Base-by-base conservation (phyloP, 495 filamentous ascomycete genomes). In the Daldinia vernicosa region DNA sequence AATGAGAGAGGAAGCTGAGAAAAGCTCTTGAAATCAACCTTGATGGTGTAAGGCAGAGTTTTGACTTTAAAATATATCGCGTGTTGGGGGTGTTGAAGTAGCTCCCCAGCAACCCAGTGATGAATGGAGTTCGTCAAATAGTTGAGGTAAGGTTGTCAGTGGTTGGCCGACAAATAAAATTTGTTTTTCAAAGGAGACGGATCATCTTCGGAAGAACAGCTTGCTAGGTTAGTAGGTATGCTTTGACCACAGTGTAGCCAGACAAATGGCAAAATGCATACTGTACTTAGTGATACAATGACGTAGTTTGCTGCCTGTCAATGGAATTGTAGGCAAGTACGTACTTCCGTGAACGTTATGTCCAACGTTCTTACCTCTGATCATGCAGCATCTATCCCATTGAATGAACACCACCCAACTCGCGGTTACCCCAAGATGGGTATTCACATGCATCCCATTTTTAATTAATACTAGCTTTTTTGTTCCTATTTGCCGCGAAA, bases 161-260 rank as follows among this genome's bases (percentile, higher is more conserved):
- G 68, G 68, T 66, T 66, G 63, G 68, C 57, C 50, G 47, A 60
- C 63, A 62, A 39, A 63, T 71, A 71, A 71, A 71, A 66, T 71
- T 71, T 71, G 68, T 19, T 70, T 69, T 66, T 37, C 14, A 65
- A 71, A 32, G 57, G 40, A 12, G 37, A 19, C 68, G 68, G 68
- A 12, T 54, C 33, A 71, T 62, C 19, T 1, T 66, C 68, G 68
- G 68, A 37, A 57, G 14, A 58, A 62, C n/a, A 40, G 24, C 11
- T 60, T 45, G 37, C n/a, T 45, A 27, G 1, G n/a, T n/a, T n/a
- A n/a, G n/a, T n/a, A n/a, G n/a, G 35, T 28, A n/a, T 60, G 43
- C 43, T 47, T 47, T 47, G 43, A 47, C 43, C 43, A 61, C 62
- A 35, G 67, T 70, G 52, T 54, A 11, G 22, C 0, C 15, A 14